Conservation (phyloP, 148 eudicot species). For the Persicaria maculosa region DNA sequence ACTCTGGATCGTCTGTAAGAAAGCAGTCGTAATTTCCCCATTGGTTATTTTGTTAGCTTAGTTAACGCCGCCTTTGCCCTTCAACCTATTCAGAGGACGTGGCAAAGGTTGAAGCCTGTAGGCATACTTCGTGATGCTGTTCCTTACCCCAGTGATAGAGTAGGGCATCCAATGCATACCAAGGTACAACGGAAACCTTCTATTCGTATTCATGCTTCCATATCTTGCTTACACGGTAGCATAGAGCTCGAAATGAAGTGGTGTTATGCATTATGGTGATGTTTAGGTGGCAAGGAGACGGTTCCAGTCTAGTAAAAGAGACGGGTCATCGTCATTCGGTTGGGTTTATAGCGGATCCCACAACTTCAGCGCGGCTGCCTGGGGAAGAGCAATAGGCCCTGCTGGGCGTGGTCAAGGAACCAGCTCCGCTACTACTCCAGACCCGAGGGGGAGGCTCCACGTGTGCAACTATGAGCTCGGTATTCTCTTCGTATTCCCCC, state of each 20-base stretch:
- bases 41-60: not conserved
- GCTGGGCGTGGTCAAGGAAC: slow-evolving; percentile 16
- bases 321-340: slow-evolving; percentile 52
- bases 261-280: not conserved
- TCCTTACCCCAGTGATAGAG: slow-evolving; percentile 62
- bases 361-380: slow-evolving; percentile 91
- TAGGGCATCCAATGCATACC: slow-evolving; percentile 80
- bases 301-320: slow-evolving; percentile 40
- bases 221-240: not conserved
- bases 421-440: slow-evolving; percentile 26
- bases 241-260: not conserved
- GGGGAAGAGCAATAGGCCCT: slow-evolving; percentile 58
- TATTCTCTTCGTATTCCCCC: slow-evolving; percentile 61
- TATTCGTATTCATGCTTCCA: not conserved
- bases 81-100: slow-evolving; percentile 59
- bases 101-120: slow-evolving; percentile 60
- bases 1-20: not conserved
- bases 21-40: not conserved
- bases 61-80: not conserved
- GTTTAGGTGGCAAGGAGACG: slow-evolving; percentile 81
- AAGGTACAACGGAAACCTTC: slow-evolving; percentile 41
- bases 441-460: slow-evolving; percentile 43
- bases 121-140: slow-evolving; percentile 73
- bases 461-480: slow-evolving; percentile 91
- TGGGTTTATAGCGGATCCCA: slow-evolving; percentile 92